Conservation (phyloP, 2,329 filamentous ascomycete genomes). For the Delphinella strobiligena region DNA sequence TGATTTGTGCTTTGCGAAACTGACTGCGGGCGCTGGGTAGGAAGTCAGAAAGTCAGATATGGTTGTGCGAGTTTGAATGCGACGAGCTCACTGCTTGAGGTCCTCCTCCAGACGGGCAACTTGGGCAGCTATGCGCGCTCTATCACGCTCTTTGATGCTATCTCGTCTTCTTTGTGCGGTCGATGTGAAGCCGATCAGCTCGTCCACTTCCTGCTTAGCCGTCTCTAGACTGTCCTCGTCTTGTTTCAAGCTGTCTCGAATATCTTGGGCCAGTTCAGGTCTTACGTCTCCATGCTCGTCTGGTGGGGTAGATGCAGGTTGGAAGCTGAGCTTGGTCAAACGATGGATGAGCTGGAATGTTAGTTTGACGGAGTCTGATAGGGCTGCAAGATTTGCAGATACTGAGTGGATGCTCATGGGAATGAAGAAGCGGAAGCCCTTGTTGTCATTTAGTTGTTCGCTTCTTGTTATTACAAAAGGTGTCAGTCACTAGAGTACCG, state of each 20-base stretch:
- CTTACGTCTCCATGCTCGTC: conserved; percentile 46
- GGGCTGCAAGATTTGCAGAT: conserved; percentile 10
- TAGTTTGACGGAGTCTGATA: conserved; percentile 42
- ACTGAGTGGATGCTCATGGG: neutral
- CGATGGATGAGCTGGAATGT: conserved; percentile 44
- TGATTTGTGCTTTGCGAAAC: conserved; percentile 73
- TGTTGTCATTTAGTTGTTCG: too few relatives aligned
- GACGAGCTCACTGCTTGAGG: conserved; percentile 59
- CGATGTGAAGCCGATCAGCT: conserved; percentile 40
- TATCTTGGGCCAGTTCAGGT: conserved; percentile 67
- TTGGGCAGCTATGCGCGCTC: conserved; percentile 52
- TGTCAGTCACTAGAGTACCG: too few relatives aligned
- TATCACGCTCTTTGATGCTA: conserved; percentile 49
- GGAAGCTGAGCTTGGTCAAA: conserved; percentile 48
- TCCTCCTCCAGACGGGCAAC: conserved; percentile 57
- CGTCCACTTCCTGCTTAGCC: conserved; percentile 64
- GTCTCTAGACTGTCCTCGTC: conserved; percentile 77
- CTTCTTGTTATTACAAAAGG: too few relatives aligned
- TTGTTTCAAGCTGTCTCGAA: conserved; percentile 63
- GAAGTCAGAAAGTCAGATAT: neutral
- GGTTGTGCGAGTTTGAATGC: neutral
- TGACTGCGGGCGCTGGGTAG: conserved; percentile 43
- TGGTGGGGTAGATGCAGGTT: conserved; percentile 48
- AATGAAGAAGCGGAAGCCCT: neutral
- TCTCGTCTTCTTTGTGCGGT: conserved; percentile 26